Percentiles rank a stretch among this genome's conserved stretches.
Conservation (phyloP, 371 early-diverging fungal genomes). For the Mucor mucedo region DNA sequence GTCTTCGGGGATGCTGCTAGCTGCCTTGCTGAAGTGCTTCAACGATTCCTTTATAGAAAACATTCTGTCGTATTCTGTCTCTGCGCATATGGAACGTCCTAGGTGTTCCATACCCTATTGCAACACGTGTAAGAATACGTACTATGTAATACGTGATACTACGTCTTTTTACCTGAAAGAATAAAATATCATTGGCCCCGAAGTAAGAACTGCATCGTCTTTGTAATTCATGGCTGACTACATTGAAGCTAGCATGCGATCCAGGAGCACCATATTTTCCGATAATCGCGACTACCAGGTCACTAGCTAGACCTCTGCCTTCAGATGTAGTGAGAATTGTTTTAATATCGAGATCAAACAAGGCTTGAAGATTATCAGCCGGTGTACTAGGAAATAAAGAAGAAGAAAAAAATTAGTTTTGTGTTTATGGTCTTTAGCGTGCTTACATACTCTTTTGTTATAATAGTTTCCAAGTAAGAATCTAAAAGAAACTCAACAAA, state of each 20-base stretch:
- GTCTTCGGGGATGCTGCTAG: conserved; percentile 43
- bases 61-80: conserved; percentile 52
- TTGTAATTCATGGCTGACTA: conserved; percentile 61
- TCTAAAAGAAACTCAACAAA: conserved; percentile 78
- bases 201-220: conserved; percentile 77
- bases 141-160: neutral
- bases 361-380: conserved; percentile 37
- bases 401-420: neutral
- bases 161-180: conserved; percentile 64
- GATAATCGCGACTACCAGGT: conserved; percentile 75
- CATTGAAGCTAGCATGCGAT: conserved; percentile 35
- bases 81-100: conserved; percentile 49
- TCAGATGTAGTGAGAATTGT: conserved; percentile 61
- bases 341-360: conserved; percentile 62
- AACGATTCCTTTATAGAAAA: conserved; percentile 64
- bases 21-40: conserved; percentile 55
- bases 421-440: neutral
- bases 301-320: conserved; percentile 68
- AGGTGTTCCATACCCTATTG: conserved; percentile 62
- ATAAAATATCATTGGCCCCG: conserved; percentile 69
- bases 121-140: neutral
- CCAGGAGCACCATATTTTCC: conserved; percentile 58
- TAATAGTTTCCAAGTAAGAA: conserved; percentile 2
- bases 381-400: conserved; percentile 22
- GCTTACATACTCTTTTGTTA: conserved; percentile 5